Evolutionary conservation across 352 stramenopile species (phyloP), one percentile per base, ranked within the genome.

Genomic region (Phytophthora brassicae): DNA sequence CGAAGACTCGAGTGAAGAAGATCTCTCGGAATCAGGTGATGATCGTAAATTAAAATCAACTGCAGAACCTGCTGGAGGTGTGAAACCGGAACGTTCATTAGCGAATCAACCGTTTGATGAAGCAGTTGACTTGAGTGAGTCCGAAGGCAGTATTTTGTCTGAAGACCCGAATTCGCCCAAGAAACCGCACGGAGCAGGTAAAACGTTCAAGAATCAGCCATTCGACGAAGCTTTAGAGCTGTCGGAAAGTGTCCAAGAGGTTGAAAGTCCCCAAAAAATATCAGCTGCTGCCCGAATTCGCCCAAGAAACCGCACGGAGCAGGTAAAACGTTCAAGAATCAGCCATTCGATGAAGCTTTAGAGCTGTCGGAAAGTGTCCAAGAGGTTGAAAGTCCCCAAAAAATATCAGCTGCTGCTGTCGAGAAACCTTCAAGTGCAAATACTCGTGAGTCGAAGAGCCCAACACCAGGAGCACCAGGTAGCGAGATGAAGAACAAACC

Each of bases 71-170:
- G 14, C 28, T 0, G 57, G 56, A 7, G 58, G 54, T 7, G 65
- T 42, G 38, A 61, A 69, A 31, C 41, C 66, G 28, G 76, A 88
- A 60, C 82, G 80, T 4, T 68, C 60, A 24, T 62, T 93, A 8
- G 68, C 70, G 56, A 95, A 95, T 47, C 86, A 95, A 72, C 86
- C 86, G 11, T 95, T 95, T 39, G 87, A 96, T 46, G 88, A 95
- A 55, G 79, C 84, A 11, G 59, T 96, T n/a, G 87, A 96, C 45
- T 67, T 96, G 48, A 95, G 86, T 50, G 87, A 95, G 62, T 95
- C 86, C 3, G 82, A 92, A 46, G 75, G 71, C 43, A 86, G 78
- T 50, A 62, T 75, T 44, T 51, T 76, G 47, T 77, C 76, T 4
- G 74, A 85, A 46, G 51, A 59, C 52, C 52, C 69, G 17, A 81